These are phyloP conservation scores for Psilocybe cubensis DNA, from an alignment of 768 basidiomycete genomes.

Conservation along the genomic window DNA sequence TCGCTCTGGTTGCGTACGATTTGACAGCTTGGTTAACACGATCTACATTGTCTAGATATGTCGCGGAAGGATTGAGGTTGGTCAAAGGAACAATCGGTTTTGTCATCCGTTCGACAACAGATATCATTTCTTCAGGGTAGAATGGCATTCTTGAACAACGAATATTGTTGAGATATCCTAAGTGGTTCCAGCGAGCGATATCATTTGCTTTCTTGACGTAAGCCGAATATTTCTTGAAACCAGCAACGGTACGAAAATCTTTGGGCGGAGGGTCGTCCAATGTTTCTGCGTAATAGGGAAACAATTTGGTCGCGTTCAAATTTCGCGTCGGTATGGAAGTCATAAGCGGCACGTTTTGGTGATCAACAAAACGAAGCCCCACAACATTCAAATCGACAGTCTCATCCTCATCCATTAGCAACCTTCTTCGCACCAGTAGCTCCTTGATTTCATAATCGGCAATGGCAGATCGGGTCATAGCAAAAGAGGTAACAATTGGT, in stretches of 20 bases:
- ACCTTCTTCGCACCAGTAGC: constrained; percentile 75
- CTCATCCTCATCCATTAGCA: constrained; percentile 61
- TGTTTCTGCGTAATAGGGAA: constrained; percentile 56
- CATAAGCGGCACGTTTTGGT: constrained; percentile 56
- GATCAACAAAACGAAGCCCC: constrained; percentile 63
- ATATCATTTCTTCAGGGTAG: constrained; percentile 51
- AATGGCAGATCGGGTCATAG: constrained; percentile 72
- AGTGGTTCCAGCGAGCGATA: constrained; percentile 68
- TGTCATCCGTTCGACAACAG: constrained; percentile 38
- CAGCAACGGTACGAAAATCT: constrained; percentile 76
- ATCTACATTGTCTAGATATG: constrained; percentile 47
- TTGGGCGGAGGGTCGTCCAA: constrained; percentile 69
- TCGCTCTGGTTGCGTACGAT: constrained; percentile 64
- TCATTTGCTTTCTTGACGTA: constrained; percentile 52
- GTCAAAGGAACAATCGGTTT: constrained; percentile 57
- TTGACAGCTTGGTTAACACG: constrained; percentile 54
- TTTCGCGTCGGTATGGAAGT: constrained; percentile 54
- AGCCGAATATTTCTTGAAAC: constrained; percentile 61
- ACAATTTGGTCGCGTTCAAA: constrained; percentile 60
- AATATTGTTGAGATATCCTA: constrained; percentile 72
- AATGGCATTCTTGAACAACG: constrained; percentile 61
- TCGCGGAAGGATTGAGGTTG: constrained; percentile 37
- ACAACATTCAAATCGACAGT: constrained; percentile 62
- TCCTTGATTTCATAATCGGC: constrained; percentile 89
- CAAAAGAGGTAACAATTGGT: constrained; percentile 79